Evolutionary conservation across 108 stramenopile genomes (phyloP), one percentile per base, ranked within the genome.

Genomic region (Skeletonema marinoi): DNA sequence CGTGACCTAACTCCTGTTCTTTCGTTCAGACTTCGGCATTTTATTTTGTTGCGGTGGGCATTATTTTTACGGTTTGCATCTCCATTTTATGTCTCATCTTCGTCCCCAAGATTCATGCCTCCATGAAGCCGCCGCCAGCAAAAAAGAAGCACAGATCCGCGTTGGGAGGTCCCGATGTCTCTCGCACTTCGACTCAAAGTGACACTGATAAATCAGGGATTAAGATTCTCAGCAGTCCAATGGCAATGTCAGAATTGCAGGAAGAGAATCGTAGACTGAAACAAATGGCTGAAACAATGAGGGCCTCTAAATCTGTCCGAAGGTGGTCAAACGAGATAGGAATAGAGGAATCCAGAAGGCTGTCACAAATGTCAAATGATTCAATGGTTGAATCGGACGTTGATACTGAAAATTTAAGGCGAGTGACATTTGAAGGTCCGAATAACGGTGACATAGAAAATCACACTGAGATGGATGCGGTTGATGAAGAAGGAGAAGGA

Each of bases 1-100:
- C 16, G 3, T 4, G 2, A n/a, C 16, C 11, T 12, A 46, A 46
- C 16, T 46, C 3, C 3, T 41, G 8, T 39, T 7, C 38, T 39
- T 39, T 11, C 16, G 44, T 46, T n/a, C 11, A 46, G 44, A 16
- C 16, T 11, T 3, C 16, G 60, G 78, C 83, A 0, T 19, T 59
- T 14, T 60, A 60, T 29, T 67, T 67, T 54, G 56, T 67, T 4
- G 30, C 19, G 0, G 44, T 29, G 13, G 50, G 13, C 56, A 59
- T 67, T 14, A 60, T 67, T n/a, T 67, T 67, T 62, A 7, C 6
- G 10, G 44, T 67, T 13, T 67, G 66, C 4, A 67, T 46, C 56
- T 62, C 60, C 56, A 29, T 67, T 46, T 46, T 67, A 29, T 30
- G 29, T 13, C 44, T 67, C 6, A 67, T 67, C 51, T 67, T 67